Evolutionary conservation across 495 filamentous ascomycete species (phyloP), one percentile per base, ranked within the genome.

Genomic region (Podospora tetraspora): DNA sequence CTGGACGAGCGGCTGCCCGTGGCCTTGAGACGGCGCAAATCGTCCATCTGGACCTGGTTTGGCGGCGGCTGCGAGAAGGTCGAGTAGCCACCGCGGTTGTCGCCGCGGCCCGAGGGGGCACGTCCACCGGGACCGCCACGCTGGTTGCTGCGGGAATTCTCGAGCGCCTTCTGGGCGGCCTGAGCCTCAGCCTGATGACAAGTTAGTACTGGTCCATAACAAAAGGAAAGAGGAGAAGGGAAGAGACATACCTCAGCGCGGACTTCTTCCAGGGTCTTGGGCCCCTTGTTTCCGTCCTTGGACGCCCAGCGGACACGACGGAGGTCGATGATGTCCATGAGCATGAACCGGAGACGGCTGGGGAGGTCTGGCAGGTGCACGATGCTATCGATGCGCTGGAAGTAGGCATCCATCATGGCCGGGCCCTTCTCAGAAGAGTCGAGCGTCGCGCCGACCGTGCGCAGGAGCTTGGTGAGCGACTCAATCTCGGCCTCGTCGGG

Each of bases 401-500:
- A 99, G 87, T 99, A 99, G n/a, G 85, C 87, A 73, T 94, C 90
- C 89, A 99, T 94, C 84, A 96, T 87, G 19, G 82, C 80, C 69
- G 85, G 86, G 66, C 92, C 93, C 80, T 91, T 91, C 27, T 96
- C 92, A 0, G 90, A 90, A 61, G 78, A 81, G 70, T 97, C 92
- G 68, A 99, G 85, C 73, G 92, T 93, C 70, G 78, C 81, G 82
- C 94, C 95, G 67, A 99, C 95, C 24, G 96, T 97, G 74, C 89
- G 89, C 52, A 99, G 84, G 34, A 99, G 86, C 79, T 94, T 97
- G 69, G 89, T 91, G 78, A 99, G 88, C 74, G 90, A 94, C 84
- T 99, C 95, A 22, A 98, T 90, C 74, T 97, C 94, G 25, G 93
- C 91, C 79, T 98, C 95, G 73, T 99, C 95, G 21, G 95, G 95